Evolutionary conservation across 306 rosid genomes (phyloP), one percentile per base, ranked within the genome.

Genomic region (Gastrolobium bilobum): DNA sequence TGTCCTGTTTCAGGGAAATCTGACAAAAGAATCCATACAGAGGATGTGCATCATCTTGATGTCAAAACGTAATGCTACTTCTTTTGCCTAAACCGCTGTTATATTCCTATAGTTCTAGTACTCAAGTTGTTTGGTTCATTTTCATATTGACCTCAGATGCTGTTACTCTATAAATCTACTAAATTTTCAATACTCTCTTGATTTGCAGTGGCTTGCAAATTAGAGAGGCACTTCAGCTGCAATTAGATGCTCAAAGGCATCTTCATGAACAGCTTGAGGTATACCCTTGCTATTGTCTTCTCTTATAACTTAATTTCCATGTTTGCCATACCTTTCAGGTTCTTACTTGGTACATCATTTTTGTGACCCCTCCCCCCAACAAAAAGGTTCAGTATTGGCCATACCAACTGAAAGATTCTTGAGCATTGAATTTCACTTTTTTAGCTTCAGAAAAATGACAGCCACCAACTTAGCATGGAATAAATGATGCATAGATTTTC

Each of bases 201-300:
- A 47, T 59, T 79, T 71, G 69, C 89, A 94, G 99, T 74, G 96
- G 97, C 70, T 52, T 83, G 70, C 99, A 95, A 78, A 79, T 92
- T 68, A 92, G 50, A 81, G 99, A 95, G 86, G 86, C 99, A 15
- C 87, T 92, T 83, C 97, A 90, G 78, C 83, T 91, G 67, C 99
- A 95, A 80, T 67, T 95, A 76, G 99, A 95, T 64, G 96, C 90
- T 48, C 99, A 95, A 81, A 88, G 88, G 86, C 88, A 87, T 33
- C 99, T 95, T 73, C 99, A 93, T 69, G 99, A 93, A 73, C 99
- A 95, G 54, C 81, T 95, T 37, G 98, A 92, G 98, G 99, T 95
- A 83, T 34, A 69, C 52, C 31, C 38, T 10, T 38, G 7, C 42
- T 58, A 31, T 82, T 6, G 26, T 66, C 44, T 81, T 67, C 46